These are phyloP conservation scores for Vitis labrusca DNA, from an alignment of 164 flowering plant species.

Conservation along the genomic window DNA sequence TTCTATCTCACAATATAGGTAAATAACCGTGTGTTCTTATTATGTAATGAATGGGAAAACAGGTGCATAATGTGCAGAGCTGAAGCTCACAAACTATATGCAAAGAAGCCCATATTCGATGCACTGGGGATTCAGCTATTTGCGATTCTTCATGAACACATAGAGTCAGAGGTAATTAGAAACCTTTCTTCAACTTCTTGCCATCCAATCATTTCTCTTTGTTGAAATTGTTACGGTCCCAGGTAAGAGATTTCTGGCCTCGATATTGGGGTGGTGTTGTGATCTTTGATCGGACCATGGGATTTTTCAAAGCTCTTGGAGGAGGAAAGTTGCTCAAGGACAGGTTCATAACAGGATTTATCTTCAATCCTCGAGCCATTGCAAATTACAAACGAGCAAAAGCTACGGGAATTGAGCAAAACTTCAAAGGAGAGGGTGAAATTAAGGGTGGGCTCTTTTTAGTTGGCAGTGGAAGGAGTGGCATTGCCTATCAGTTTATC, in stretches of 20 bases:
- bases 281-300: conserved; percentile 46
- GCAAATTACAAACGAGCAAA: conserved; percentile 76
- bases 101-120: conserved; percentile 77
- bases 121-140: conserved; percentile 64
- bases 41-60: conserved; percentile 17
- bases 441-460: conserved; percentile 76
- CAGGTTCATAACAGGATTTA: conserved; percentile 69
- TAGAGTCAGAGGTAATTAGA: conserved; percentile 67
- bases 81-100: conserved; percentile 73
- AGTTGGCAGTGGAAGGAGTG: conserved; percentile 65
- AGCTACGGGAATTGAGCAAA: conserved; percentile 51
- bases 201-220: neutral
- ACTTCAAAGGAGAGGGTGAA: conserved; percentile 71
- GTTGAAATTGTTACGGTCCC: conserved; percentile 3
- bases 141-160: conserved; percentile 73
- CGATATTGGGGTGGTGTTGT: conserved; percentile 79
- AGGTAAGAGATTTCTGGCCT: conserved; percentile 87
- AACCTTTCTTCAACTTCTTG: neutral
- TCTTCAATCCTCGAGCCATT: conserved; percentile 65
- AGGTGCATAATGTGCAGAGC: conserved; percentile 95
- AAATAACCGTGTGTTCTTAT: too few relatives aligned
- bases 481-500: conserved; percentile 77
- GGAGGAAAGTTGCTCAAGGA: conserved; percentile 75
- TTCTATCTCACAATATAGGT: too few relatives aligned
- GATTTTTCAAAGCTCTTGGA: conserved; percentile 77